These are phyloP conservation scores for Ophiocordyceps unilateralis DNA, from an alignment of 2,329 filamentous ascomycete species.

Conservation along the genomic window DNA sequence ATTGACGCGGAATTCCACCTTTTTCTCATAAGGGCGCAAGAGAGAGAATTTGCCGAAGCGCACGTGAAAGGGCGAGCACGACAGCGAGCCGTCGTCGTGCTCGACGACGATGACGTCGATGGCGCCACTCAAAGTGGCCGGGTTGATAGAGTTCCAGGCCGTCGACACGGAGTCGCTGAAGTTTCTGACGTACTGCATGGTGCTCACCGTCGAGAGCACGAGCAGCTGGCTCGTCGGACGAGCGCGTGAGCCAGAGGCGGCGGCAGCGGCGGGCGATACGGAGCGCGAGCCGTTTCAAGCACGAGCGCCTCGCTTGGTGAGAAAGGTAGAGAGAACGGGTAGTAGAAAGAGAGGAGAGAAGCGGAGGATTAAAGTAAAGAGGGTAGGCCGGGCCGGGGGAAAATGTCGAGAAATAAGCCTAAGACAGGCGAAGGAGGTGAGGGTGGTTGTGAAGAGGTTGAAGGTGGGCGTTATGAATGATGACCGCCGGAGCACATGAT, in stretches of 20 bases:
- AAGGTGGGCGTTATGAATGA: not conserved
- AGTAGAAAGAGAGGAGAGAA: not conserved
- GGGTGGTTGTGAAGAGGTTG: not conserved
- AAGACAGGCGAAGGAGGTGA: not conserved
- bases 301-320: not conserved
- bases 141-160: conserved; percentile 99
- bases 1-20: conserved; percentile 96
- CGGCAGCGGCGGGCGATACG: not conserved
- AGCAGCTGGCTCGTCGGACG: too few relatives aligned
- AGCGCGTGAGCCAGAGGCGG: too few relatives aligned
- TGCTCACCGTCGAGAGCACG: conserved; percentile 11
- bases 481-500: not conserved
- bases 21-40: conserved; percentile 89
- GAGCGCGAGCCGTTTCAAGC: not conserved
- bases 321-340: not conserved
- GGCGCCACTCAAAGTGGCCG: conserved; percentile 86
- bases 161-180: conserved; percentile 91
- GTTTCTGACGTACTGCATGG: conserved; percentile 95
- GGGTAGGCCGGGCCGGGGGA: too few relatives aligned
- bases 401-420: too few relatives aligned
- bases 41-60: conserved; percentile 98
- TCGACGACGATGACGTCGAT: conserved; percentile 99
- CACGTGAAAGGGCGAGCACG: conserved; percentile 95
- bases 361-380: not conserved
- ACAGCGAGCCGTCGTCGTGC: conserved; percentile 75